A percentile compares a stretch with the other conserved stretches of the same genome.
Evolutionary conservation across 2,329 filamentous ascomycete species (phyloP).

Genomic region (Microthyrium microscopicum): DNA sequence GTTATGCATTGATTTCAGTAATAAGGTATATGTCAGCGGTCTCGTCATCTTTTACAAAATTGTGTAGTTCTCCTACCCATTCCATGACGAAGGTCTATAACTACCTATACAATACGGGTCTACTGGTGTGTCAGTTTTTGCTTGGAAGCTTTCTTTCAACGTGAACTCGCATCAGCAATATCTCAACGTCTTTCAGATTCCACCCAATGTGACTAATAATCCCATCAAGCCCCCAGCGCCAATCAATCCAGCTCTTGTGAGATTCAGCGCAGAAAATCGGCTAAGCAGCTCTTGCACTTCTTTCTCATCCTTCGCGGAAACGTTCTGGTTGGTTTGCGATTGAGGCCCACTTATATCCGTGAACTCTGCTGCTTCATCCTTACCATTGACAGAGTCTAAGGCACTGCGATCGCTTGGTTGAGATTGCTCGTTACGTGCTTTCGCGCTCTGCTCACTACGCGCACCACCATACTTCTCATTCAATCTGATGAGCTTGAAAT

Average conservation of each 20-base stretch:
- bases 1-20: too few species aligned
- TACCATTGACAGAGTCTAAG: conserved; percentile 12
- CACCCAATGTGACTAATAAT: conserved; percentile 12
- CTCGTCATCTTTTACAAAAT: too few species aligned
- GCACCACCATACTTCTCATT: conserved; percentile 12
- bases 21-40: too few species aligned
- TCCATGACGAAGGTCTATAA: too few species aligned
- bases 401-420: conserved; percentile 8
- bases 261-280: conserved; percentile 14
- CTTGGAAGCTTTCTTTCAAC: too few species aligned
- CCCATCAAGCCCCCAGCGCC: conserved; percentile 14
- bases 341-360: conserved; percentile 15
- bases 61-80: too few species aligned
- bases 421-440: neutral
- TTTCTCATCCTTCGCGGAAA: conserved; percentile 11
- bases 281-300: conserved; percentile 12
- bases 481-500: conserved; percentile 13
- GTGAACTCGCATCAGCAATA: too few species aligned
- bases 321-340: conserved; percentile 10
- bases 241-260: conserved; percentile 13
- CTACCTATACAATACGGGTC: too few species aligned
- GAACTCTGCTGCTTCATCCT: conserved; percentile 15
- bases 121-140: too few species aligned
- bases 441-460: conserved; percentile 9
- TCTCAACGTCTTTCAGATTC: too few species aligned